Conservation (phyloP, 441 rosid species). For the Gossypium trilobum region DNA sequence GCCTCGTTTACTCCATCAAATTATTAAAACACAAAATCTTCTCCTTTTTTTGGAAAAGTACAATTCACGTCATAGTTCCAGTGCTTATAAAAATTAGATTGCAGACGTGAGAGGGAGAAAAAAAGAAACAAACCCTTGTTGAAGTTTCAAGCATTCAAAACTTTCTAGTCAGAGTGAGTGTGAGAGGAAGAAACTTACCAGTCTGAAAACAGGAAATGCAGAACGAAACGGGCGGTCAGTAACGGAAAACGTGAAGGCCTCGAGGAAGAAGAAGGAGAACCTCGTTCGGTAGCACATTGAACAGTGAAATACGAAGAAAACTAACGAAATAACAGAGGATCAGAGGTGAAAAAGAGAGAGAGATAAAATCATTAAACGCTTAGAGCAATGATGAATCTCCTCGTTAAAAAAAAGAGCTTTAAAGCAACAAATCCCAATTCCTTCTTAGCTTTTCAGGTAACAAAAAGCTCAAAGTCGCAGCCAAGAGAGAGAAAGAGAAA, state of each 20-base stretch:
- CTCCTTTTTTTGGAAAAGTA: background rate
- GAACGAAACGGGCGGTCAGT: conserved; percentile 13
- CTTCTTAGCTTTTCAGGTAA: background rate
- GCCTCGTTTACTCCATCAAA: conserved; percentile 11
- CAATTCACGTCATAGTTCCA: no score
- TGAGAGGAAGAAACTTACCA: conserved; percentile 18
- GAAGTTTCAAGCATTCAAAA: background rate
- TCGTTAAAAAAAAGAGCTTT: background rate
- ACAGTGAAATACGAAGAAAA: background rate
- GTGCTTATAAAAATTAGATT: background rate
- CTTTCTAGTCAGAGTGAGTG: background rate
- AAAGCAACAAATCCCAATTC: background rate
- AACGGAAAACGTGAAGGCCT: conserved; percentile 3
- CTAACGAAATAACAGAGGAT: background rate
- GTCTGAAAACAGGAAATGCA: conserved; percentile 20
- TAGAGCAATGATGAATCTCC: background rate
- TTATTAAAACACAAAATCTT: background rate
- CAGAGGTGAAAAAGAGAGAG: background rate
- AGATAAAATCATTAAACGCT: background rate
- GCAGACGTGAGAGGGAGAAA: background rate
- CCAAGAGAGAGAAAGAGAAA: background rate
- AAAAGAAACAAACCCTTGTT: background rate
- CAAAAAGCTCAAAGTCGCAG: conserved; percentile 9
- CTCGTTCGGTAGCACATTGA: conserved; percentile 23
- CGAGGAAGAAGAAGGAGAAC: background rate